Evolutionary conservation across 2,329 filamentous ascomycete genomes (phyloP), one percentile per base, ranked within the genome.

Genomic region (Lojkania enalia): DNA sequence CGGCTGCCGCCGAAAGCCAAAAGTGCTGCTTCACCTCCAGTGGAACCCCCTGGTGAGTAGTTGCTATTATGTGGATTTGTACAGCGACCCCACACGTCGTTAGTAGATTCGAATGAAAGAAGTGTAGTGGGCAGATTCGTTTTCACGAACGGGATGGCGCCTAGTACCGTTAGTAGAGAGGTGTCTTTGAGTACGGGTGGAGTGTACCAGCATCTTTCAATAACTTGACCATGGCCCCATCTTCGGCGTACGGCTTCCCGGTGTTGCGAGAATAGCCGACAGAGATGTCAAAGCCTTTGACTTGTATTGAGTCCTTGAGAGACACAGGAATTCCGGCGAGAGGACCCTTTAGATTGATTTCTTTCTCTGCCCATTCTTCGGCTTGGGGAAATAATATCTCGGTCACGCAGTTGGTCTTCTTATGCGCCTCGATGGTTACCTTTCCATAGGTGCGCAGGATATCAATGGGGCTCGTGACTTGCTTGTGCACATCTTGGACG

Each of bases 91-190:
- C 91, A 97, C 15, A 96, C 76, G 49, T 84, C 81, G 57, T 85
- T 86, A 39, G 83, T 82, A 13, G 87, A 90, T 69, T 95, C 90
- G 60, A 95, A 95, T 45, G 86, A 90, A 30, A 95, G 77, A 1
- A 96, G 79, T 0, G 90, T 95, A 44, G 92, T 87, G 4, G 91
- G 92, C 2, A 95, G 68, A 51, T 94, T 94, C 0, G 91, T 96
- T 76, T 96, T 97, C 52, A 91, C 89, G 64, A 95, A 96, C 0
- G 91, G 91, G 2, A 96, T 79, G 0, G 91, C 90, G 16, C 91
- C 81, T 77, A 21, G 9, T 20, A 25, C n/a, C 23, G 39, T 58
- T 27, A 56, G 41, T 16, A 21, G 9, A 2, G 4, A 18, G 32
- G 7, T 12, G 11, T 35, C 33, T 18, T 25, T 11, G 14, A 5